Evolutionary conservation across 2,329 filamentous ascomycete genomes (phyloP).

Genomic region (Calonectria pseudoturangicola): DNA sequence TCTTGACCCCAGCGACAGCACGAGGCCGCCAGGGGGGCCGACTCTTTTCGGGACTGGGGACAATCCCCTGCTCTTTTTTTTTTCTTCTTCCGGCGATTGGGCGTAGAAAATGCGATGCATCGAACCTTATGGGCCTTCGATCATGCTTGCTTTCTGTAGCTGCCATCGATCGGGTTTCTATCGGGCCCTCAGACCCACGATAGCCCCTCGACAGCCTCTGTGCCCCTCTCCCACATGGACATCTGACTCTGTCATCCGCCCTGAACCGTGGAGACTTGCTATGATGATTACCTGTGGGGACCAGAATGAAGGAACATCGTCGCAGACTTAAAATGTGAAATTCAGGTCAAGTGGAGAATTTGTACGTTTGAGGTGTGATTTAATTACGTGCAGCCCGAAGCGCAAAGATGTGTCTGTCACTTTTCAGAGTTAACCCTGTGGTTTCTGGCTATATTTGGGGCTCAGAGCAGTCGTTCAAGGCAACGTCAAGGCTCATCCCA

Average conservation of each 20-base stretch:
- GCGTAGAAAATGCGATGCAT: conserved; percentile 37
- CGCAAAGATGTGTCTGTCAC: conserved; percentile 30
- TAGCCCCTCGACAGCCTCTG: conserved; percentile 28
- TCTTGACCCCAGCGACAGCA: conserved; percentile 41
- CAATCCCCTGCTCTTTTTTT: conserved; percentile 42
- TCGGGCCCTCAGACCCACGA: conserved; percentile 32
- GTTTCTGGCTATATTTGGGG: conserved; percentile 11
- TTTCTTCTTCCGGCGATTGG: conserved; percentile 38
- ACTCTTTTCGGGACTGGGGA: conserved; percentile 47
- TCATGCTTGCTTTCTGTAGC: conserved; percentile 30
- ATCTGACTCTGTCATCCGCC: conserved; percentile 28
- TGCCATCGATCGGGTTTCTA: conserved; percentile 34
- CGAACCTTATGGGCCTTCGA: conserved; percentile 17
- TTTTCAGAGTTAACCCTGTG: conserved; percentile 23
- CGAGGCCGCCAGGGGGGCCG: conserved; percentile 38
- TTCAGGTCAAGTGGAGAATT: conserved; percentile 37
- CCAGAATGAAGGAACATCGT: conserved; percentile 23
- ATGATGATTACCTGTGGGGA: conserved; percentile 25
- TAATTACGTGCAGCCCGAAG: conserved; percentile 33
- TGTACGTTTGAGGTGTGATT: conserved; percentile 33
- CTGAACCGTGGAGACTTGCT: conserved; percentile 19
- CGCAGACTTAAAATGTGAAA: conserved; percentile 28
- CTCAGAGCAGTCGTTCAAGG: conserved; percentile 33
- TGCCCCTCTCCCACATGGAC: conserved; percentile 32
- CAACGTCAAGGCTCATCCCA: conserved; percentile 36